phyloP scores from a whole-genome alignment of 2,329 filamentous ascomycete genomes.

The Triangularia setosa region DNA sequence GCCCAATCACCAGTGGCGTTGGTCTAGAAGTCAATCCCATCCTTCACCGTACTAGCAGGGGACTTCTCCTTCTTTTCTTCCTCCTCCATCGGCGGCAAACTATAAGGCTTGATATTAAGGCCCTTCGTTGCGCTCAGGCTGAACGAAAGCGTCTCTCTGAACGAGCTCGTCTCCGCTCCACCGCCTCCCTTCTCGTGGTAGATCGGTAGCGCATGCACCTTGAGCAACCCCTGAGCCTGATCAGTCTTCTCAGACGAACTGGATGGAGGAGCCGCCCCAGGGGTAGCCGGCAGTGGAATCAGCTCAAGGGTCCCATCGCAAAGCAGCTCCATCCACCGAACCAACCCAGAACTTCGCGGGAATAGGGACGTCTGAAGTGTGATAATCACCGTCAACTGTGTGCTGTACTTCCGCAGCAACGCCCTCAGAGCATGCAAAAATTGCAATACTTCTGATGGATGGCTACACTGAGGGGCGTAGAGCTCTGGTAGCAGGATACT shows the following conservation, averaged over 20 bases:
- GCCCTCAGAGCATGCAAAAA: slow-evolving; percentile 78
- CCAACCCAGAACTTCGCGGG: slow-evolving; percentile 69
- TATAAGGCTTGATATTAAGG: slow-evolving; percentile 83
- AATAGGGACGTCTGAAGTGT: slow-evolving; percentile 78
- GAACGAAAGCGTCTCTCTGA: slow-evolving; percentile 85
- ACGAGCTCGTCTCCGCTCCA: slow-evolving; percentile 60
- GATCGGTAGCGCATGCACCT: slow-evolving; percentile 76
- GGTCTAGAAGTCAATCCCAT: slow-evolving; percentile 65
- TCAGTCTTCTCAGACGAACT: slow-evolving; percentile 58
- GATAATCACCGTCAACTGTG: slow-evolving; percentile 65
- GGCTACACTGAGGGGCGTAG: slow-evolving; percentile 66
- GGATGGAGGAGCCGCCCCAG: slow-evolving; percentile 49
- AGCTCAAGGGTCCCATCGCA: slow-evolving; percentile 85
- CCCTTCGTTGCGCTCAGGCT: slow-evolving; percentile 75
- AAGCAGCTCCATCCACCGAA: slow-evolving; percentile 81
- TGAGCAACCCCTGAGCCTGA: slow-evolving; percentile 79
- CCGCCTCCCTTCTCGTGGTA: slow-evolving; percentile 87
- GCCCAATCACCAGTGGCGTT: slow-evolving; percentile 23
- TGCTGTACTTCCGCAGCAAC: slow-evolving; percentile 64
- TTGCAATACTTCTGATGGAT: slow-evolving; percentile 69
- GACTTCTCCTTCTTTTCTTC: slow-evolving; percentile 48
- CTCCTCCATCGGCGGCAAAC: slow-evolving; percentile 79
- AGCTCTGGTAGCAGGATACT: slow-evolving; percentile 80
- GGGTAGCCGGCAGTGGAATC: slow-evolving; percentile 61
- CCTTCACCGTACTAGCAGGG: slow-evolving; percentile 54